Base-by-base conservation (phyloP, 495 filamentous ascomycete species). In the Achaetomiella virescens region DNA sequence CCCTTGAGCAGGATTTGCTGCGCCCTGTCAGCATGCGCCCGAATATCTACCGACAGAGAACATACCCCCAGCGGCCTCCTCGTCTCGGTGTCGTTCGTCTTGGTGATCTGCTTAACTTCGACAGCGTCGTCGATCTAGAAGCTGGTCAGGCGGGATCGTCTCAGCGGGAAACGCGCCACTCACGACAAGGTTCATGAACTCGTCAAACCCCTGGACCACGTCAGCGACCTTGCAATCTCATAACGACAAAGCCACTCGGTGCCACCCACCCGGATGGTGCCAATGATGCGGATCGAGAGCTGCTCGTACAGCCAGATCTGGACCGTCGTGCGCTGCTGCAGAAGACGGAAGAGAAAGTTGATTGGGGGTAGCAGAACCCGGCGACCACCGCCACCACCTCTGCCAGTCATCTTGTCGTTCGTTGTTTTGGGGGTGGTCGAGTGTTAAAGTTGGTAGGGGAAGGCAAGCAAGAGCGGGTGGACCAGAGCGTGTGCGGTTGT, bases 101-200 rank as follows among this genome's bases (percentile, higher is more conserved):
- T 96, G 49, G 86, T 88, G 50, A 88, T 78, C 67, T 86, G 80
- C 71, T 87, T 89, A 36, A 98, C 90, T 72, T 97, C 93, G 52
- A 96, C 82, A 35, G 93, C 93, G 64, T 98, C 90, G 66, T 96
- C 92, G 51, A 70, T 66, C 63, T 70, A 27, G 48, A 25, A 11
- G 27, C 24, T 12, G 37, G 33, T 55, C 24, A 50, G 61, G 31
- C 29, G 35, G 35, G 10, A 11, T 20, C 17, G n/a, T 17, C 29
- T 40, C 17, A 11, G 20, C 33, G 9, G 4, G 24, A 18, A 7
- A 25, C 37, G 46, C 29, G 44, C n/a, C 83, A 69, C 95, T 90
- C 48, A 97, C 81, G 31, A 97, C 93, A 40, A 98, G 79, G 72
- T 98, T 98, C 95, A 98, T 97, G 73, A 97, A 98, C 70, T 98